Conservation (phyloP, 2,329 filamentous ascomycete genomes). For the Gremmenia infestans region DNA sequence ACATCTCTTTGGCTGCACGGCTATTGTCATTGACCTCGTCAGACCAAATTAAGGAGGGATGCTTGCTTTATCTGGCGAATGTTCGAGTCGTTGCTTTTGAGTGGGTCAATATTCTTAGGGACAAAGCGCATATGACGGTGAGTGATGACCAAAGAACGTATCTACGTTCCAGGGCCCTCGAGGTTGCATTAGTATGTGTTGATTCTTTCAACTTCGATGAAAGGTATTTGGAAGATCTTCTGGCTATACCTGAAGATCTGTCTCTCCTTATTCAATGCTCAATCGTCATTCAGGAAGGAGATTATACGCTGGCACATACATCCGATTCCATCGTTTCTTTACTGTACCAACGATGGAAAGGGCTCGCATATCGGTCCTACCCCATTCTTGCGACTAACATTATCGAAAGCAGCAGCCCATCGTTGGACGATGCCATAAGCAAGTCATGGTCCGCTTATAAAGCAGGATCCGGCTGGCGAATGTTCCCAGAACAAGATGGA, state of each 20-base stretch:
- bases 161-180: neutral
- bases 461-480: constrained; percentile 18
- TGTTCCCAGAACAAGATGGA: constrained; percentile 7
- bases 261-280: constrained; percentile 5
- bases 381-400: neutral
- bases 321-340: neutral
- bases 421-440: constrained; percentile 6
- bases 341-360: neutral
- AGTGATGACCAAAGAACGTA: constrained; percentile 6
- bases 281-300: constrained; percentile 5
- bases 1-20: constrained; percentile 37
- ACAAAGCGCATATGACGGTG: neutral
- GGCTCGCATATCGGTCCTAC: neutral
- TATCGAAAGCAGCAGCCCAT: neutral
- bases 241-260: neutral
- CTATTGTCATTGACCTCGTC: constrained; percentile 36
- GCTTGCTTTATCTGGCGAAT: constrained; percentile 29
- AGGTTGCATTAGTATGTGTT: constrained; percentile 4
- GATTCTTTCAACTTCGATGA: constrained; percentile 7
- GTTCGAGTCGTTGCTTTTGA: constrained; percentile 32
- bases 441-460: constrained; percentile 17
- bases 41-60: constrained; percentile 14
- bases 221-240: neutral
- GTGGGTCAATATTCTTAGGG: constrained; percentile 28
- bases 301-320: neutral